A percentile compares a stretch with the other conserved stretches of the same genome.
Evolutionary conservation across 495 filamentous ascomycete genomes (phyloP).

Genomic region (Tuber umbilicatum): DNA sequence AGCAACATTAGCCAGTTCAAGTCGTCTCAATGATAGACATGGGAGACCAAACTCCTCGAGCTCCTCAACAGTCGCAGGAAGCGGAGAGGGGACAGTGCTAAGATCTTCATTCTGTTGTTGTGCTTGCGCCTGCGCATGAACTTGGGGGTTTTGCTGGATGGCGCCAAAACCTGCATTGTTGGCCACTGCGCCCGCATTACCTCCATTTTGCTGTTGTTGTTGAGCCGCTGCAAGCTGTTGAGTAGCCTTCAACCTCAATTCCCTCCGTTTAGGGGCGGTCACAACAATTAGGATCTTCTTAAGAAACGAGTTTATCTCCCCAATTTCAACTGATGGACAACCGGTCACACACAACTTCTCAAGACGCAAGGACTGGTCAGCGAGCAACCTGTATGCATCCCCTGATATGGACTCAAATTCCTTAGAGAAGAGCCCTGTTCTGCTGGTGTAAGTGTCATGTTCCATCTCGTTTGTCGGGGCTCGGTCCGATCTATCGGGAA

Average conservation of each 20-base stretch:
- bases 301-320: slow-evolving; percentile 33
- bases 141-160: slow-evolving; percentile 19
- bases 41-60: slow-evolving; percentile 34
- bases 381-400: slow-evolving; percentile 34
- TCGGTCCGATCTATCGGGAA: slow-evolving; percentile 31
- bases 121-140: slow-evolving; percentile 6
- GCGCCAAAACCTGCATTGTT: slow-evolving; percentile 13
- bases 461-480: slow-evolving; percentile 14
- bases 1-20: slow-evolving; percentile 34
- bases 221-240: slow-evolving; percentile 28
- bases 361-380: slow-evolving; percentile 37
- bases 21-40: slow-evolving; percentile 31
- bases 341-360: slow-evolving; percentile 32
- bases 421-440: slow-evolving; percentile 27
- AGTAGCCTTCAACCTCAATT: slow-evolving; percentile 32
- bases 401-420: slow-evolving; percentile 32
- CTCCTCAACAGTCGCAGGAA: slow-evolving; percentile 35
- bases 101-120: slow-evolving; percentile 34
- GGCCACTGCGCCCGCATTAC: slow-evolving; percentile 14
- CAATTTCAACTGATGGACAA: slow-evolving; percentile 32
- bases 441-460: background rate
- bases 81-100: slow-evolving; percentile 32
- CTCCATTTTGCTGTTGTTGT: slow-evolving; percentile 19
- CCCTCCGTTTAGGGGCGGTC: slow-evolving; percentile 34
- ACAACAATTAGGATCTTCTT: slow-evolving; percentile 35